Evolutionary conservation across 1,139 yeast genomes (phyloP), one percentile per base, ranked within the genome.

Genomic region (Geotrichum siamense): DNA sequence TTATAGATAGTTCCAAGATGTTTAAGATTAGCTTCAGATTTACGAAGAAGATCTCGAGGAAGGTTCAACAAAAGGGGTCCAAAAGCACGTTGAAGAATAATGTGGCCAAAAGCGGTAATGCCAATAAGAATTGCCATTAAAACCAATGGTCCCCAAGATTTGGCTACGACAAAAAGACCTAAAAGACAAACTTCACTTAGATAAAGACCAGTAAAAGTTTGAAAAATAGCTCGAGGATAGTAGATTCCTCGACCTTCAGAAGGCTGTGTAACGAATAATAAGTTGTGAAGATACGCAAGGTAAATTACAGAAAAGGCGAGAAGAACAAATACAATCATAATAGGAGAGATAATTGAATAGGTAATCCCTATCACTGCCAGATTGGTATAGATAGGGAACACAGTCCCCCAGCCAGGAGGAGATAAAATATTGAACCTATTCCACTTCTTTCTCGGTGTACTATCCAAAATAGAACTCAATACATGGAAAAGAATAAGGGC

Each of bases 91-190:
- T 69, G 73, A 56, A 89, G 62, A 38, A 75, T 70, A 28, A 76
- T 33, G 58, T 91, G 96, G 46, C 76, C 72, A 56, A 77, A 75
- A 3, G 75, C 72, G 0, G 96, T 86, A 51, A 74, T 69, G 13
- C 70, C 76, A 13, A 86, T 57, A 45, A 79, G 69, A 47, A 85
- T 71, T 6, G 76, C 81, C 63, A 83, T 86, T 44, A 91, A 67
- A 13, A 76, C 89, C 52, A 89, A 74, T 39, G 95, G 94, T 32
- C 95, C 96, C 96, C 96, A 89, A 47, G 94, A 84, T 71, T 86
- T 85, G 52, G 94, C 93, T 57, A 87, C 86, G 22, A 79, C 85
- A 60, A 87, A 86, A 51, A 91, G 70, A 46, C 94, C 96, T 52
- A 89, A 66, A 58, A 91, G 60, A 68, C 95, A 85, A 26, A 87